Evolutionary conservation across 805 yeast species (phyloP), one percentile per base, ranked within the genome.

Genomic region (Wickerhamomyces hampshirensis): DNA sequence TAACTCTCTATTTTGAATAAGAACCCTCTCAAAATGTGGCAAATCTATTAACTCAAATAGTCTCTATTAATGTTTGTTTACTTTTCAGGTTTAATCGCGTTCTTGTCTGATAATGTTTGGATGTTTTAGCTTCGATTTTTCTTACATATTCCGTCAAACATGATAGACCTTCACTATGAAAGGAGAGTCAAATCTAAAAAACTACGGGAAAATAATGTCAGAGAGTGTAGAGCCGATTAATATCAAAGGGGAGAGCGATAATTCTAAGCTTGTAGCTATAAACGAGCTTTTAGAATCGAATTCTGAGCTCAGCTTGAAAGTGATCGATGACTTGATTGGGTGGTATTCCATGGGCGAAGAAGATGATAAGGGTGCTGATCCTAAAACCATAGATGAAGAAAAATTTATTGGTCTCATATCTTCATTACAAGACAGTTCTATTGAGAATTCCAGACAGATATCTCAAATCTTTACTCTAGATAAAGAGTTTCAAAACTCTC

Each of bases 281-380:
- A 35, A 34, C n/a, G 44, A 40, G 13, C 36, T 38, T 5, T 24
- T 49, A 5, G 47, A 42, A 4, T n/a, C 23, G 5, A 36, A 37
- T 11, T 44, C 31, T 34, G 34, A 37, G 3, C 23, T 31, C 3
- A 42, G 49, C 2, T 16, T 38, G 5, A 18, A 26, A 2, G 30
- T 38, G 15, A n/a, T 43, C 2, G 53, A 50, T 26, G 14, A 24
- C 2, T 30, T 51, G 12, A 48, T 49, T 12, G 40, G 35, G 28
- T 27, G 47, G n/a, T 45, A 50, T 26, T 18, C 29, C 9, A 23
- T 42, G 10, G 48, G 44, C 8, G 43, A 35, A 4, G 28, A 33
- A 1, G 37, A 33, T 9, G 38, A 34, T 9, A 37, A 14, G 33
- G 28, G 6, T 31, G 32, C 11, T 8, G 8, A 8, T 28, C 5